Evolutionary conservation across 2,329 filamentous ascomycete genomes (phyloP), one percentile per base, ranked within the genome.

Genomic region (Diaporthe aspalathi): DNA sequence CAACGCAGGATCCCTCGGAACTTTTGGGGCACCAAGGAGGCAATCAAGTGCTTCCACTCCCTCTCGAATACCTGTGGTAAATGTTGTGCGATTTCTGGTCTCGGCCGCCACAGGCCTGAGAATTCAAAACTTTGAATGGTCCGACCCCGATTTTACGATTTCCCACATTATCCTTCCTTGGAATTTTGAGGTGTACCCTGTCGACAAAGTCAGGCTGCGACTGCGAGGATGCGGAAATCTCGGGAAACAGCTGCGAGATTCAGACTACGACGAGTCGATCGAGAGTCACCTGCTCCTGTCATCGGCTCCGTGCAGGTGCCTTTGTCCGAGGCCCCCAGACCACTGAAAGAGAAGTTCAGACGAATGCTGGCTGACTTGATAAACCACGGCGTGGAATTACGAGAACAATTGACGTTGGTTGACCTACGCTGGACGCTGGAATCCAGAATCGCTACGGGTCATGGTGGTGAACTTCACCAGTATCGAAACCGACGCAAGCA

Each of bases 1-100:
- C 94, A 92, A 14, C 94, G 94, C 73, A 98, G 97, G 94, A 38
- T 22, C 27, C 53, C 53, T 2, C 32, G 14, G n/a, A 38, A 38
- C 32, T 12, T 56, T 2, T 38, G 20, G 32, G 27, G 45, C 38
- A 40, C 52, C 27, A n/a, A 47, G 32, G n/a, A 40, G 6, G 54
- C 52, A 9, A 57, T 68, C 12, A 49, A 68, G 50, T 20, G 24
- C 24, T 57, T 57, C 40, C 27, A 68, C 32, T 27, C 17, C 29
- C 17, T 54, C 38, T 38, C 20, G 11, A 56, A 38, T n/a, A 56
- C 29, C 29, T 54, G 27, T n/a, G 53, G 53, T 4, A 17, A 9
- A 17, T 56, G 53, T 32, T 67, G 65, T 29, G 65, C 65, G 7
- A 47, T 56, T 8, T 47, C 65, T 40, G 65, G 65, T 12, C 32